Conservation (phyloP, 345 rosid genomes). For the Alliaria petiolata region DNA sequence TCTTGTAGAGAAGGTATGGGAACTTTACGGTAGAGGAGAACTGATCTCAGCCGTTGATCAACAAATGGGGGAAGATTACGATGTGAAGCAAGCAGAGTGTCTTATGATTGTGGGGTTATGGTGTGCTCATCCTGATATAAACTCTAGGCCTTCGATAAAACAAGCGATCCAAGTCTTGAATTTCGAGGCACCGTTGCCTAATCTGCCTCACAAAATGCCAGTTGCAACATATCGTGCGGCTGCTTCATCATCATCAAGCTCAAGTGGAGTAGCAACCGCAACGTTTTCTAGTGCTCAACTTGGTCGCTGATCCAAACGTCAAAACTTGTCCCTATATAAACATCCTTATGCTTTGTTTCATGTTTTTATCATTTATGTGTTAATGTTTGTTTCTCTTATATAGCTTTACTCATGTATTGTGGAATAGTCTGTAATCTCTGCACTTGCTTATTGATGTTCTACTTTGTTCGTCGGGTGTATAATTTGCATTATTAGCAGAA, state of each 20-base stretch:
- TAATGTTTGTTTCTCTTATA: not conserved
- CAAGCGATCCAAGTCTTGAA: conserved; percentile 46
- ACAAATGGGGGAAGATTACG: conserved; percentile 18
- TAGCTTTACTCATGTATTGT: no score
- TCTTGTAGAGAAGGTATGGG: conserved; percentile 9
- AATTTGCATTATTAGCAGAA: no score
- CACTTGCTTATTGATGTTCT: no score
- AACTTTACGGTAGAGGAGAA: conserved; percentile 20
- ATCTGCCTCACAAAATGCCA: conserved; percentile 36
- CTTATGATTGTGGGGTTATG: conserved; percentile 47
- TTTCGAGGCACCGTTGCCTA: conserved; percentile 37
- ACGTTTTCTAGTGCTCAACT: conserved; percentile 1
- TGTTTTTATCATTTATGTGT: not conserved
- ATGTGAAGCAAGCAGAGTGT: conserved; percentile 33
- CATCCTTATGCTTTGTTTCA: not conserved
- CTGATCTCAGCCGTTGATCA: conserved; percentile 30
- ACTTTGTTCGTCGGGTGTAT: no score
- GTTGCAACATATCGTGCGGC: conserved; percentile 29
- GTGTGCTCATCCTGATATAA: conserved; percentile 50
- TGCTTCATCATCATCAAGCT: conserved; percentile 9
- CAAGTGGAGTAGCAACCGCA: conserved; percentile 1
- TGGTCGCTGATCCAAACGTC: not conserved
- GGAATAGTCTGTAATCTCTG: no score
- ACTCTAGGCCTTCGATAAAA: conserved; percentile 36
- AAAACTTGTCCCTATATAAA: not conserved